phyloP scores from a whole-genome alignment of 192 early-diverging fungal genomes.

The Chytriomyces confervae region DNA sequence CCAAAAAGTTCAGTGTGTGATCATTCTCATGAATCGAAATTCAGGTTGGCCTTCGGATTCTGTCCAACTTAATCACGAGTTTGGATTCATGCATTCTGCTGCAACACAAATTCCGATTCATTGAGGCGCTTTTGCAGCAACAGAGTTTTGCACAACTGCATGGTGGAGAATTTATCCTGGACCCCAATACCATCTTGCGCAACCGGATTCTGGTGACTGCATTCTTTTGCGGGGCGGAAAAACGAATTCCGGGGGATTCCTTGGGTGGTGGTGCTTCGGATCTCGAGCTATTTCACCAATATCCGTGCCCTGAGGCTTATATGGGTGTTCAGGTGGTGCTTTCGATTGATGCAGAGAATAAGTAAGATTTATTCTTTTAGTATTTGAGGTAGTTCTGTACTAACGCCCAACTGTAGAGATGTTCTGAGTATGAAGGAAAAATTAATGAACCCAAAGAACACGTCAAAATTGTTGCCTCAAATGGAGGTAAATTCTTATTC shows the following conservation, averaged over 20 bases:
- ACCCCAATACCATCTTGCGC: conserved; percentile 50
- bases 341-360: background rate
- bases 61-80: conserved; percentile 42
- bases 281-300: conserved; percentile 21
- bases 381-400: background rate
- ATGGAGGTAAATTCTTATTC: background rate
- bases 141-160: background rate
- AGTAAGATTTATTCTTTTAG: background rate
- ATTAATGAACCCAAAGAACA: background rate
- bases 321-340: background rate
- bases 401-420: background rate
- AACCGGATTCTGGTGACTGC: conserved; percentile 51
- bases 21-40: background rate
- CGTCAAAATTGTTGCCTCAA: background rate
- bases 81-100: conserved; percentile 57
- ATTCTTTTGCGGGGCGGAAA: conserved; percentile 39
- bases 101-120: conserved; percentile 44
- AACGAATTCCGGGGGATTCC: background rate
- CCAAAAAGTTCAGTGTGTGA: background rate
- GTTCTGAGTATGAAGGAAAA: background rate
- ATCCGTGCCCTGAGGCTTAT: conserved; percentile 17
- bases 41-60: conserved; percentile 49
- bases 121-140: conserved; percentile 47
- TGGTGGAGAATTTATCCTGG: conserved; percentile 41
- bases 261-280: background rate